Evolutionary conservation across 805 yeast genomes (phyloP).

Genomic region (Yarrowia deformans): DNA sequence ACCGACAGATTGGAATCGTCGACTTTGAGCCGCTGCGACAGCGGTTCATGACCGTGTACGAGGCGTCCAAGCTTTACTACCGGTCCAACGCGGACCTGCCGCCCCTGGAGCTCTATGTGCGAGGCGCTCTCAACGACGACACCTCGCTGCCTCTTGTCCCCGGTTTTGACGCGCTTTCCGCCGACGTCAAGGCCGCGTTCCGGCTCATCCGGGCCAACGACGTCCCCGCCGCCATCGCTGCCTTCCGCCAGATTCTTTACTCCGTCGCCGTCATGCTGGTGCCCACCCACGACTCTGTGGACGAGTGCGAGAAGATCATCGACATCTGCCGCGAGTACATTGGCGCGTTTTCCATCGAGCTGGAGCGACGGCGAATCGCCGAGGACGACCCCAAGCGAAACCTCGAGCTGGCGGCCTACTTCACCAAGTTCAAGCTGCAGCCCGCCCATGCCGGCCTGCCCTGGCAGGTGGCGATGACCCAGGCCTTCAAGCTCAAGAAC

Average conservation of each 20-base stretch:
- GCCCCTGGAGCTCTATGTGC: conserved; percentile 69
- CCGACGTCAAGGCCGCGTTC: conserved; percentile 74
- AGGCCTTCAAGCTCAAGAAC: conserved; percentile 87
- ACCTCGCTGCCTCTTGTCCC: conserved; percentile 72
- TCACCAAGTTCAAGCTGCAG: conserved; percentile 82
- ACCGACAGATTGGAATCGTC: conserved; percentile 86
- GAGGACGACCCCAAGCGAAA: conserved; percentile 76
- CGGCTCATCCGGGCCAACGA: conserved; percentile 83
- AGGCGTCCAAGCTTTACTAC: conserved; percentile 75
- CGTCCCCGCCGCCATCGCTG: conserved; percentile 77
- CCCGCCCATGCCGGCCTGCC: conserved; percentile 87
- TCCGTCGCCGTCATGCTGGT: conserved; percentile 76
- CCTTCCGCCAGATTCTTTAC: conserved; percentile 82
- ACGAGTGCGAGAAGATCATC: conserved; percentile 73
- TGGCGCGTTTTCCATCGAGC: conserved; percentile 88
- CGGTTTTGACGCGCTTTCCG: conserved; percentile 71
- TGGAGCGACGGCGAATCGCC: conserved; percentile 82
- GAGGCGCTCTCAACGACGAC: conserved; percentile 65
- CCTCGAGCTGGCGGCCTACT: conserved; percentile 94
- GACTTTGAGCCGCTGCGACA: conserved; percentile 86
- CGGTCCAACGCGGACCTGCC: conserved; percentile 79
- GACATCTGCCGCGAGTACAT: conserved; percentile 86
- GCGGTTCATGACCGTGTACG: conserved; percentile 84
- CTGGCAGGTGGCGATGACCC: conserved; percentile 92
- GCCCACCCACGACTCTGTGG: conserved; percentile 74